Conservation (phyloP, 805 yeast species). For the Saccharomycopsis selenospora region DNA sequence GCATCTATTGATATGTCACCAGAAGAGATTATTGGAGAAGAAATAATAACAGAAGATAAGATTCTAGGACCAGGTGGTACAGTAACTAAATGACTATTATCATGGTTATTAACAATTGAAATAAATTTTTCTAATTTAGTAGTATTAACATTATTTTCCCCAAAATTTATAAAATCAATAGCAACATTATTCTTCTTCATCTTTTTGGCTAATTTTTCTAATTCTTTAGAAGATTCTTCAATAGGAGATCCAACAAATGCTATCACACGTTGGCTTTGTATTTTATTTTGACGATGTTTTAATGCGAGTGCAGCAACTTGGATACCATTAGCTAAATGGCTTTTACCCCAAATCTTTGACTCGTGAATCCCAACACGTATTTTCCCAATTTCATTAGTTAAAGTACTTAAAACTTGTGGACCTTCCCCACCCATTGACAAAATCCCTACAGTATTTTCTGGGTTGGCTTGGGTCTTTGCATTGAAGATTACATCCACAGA, state of each 20-base stretch:
- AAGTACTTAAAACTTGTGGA: constrained; percentile 81
- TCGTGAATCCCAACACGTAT: constrained; percentile 71
- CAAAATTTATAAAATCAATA: constrained; percentile 84
- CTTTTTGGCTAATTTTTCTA: constrained; percentile 80
- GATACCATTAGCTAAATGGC: constrained; percentile 71
- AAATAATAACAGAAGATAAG: constrained; percentile 71
- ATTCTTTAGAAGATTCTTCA: constrained; percentile 55
- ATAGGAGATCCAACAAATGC: constrained; percentile 88
- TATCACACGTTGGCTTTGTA: constrained; percentile 83
- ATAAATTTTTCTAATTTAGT: constrained; percentile 73
- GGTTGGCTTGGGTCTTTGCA: constrained; percentile 79
- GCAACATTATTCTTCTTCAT: constrained; percentile 91
- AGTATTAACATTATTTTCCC: constrained; percentile 76
- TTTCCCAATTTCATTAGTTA: constrained; percentile 82
- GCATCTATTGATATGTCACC: constrained; percentile 37
- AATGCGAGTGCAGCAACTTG: constrained; percentile 92
- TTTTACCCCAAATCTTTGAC: constrained; percentile 53
- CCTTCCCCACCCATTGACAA: constrained; percentile 82
- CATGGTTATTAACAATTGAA: constrained; percentile 65
- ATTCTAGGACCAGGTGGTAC: constrained; percentile 84
- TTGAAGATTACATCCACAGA: constrained; percentile 83
- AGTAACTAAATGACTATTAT: constrained; percentile 74
- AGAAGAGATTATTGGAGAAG: constrained; percentile 60
- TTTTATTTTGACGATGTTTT: constrained; percentile 92
- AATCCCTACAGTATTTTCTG: constrained; percentile 90